Conservation (phyloP, 495 filamentous ascomycete genomes). For the Schizothecium vesticola region DNA sequence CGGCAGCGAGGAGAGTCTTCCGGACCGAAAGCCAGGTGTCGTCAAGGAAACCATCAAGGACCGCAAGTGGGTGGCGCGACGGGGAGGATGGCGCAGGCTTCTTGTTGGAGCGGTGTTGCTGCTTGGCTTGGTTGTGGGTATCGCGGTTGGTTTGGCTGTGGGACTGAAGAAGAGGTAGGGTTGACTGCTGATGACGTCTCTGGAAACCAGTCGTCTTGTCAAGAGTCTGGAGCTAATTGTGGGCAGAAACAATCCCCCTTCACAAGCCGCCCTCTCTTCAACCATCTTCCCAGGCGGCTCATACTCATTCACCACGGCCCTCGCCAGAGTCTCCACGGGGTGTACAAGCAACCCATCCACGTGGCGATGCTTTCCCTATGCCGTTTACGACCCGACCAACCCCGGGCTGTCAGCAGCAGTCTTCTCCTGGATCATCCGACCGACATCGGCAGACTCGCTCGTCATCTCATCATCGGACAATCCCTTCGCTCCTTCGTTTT, state of each 20-base stretch:
- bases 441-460: constrained; percentile 23
- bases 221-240: not conserved
- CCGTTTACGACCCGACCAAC: constrained; percentile 33
- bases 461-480: constrained; percentile 45
- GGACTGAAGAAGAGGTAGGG: constrained; percentile 37
- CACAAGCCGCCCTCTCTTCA: not conserved
- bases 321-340: constrained; percentile 42
- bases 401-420: constrained; percentile 32
- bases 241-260: constrained; percentile 1
- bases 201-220: not conserved
- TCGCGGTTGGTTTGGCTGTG: constrained; percentile 39
- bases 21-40: not conserved
- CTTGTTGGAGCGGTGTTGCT: constrained; percentile 26
- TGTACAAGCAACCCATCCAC: constrained; percentile 47
- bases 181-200: not conserved
- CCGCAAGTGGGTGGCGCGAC: constrained; percentile 10
- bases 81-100: constrained; percentile 41
- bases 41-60: constrained; percentile 3
- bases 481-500: constrained; percentile 61
- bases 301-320: constrained; percentile 50
- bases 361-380: constrained; percentile 53
- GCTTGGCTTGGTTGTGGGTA: constrained; percentile 32
- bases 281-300: constrained; percentile 48
- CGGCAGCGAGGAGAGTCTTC: not conserved
- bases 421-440: constrained; percentile 54